Base-by-base conservation (phyloP, 1,284 basidiomycete genomes). In the Xerocomus cyaneibrunnescens region DNA sequence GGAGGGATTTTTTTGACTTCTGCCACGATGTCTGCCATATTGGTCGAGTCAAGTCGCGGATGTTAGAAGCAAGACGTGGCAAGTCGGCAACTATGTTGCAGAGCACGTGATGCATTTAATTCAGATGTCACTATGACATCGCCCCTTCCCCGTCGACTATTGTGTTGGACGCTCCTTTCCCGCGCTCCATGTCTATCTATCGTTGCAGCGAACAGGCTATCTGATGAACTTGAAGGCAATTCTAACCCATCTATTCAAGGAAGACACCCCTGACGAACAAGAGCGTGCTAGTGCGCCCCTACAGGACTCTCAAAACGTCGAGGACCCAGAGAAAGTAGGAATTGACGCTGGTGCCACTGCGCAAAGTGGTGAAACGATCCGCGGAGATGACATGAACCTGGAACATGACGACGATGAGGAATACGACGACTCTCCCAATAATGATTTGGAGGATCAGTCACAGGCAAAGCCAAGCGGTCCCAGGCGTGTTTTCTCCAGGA, bases 1-100 rank as follows among this genome's bases (percentile, higher is more conserved):
- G 90, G 87, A 0, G 92, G 92, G 3, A 95, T 90, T 73, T 92
- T 92, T 58, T 75, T 77, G 47, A 92, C 69, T 73, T 92, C 89
- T 31, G 77, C 72, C 1, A 75, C 21, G 27, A 83, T 63, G 21
- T 72, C 69, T 40, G 63, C 56, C 65, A 67, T 67, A 14, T 47
- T 53, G 47, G 39, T 51, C 10, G n/a, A n/a, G n/a, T n/a, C n/a
- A n/a, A n/a, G n/a, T n/a, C n/a, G n/a, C n/a, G n/a, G n/a, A n/a
- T n/a, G n/a, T n/a, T n/a, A n/a, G n/a, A 32, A 30, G 17, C 30
- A 21, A 38, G 13, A 27, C 48, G 54, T 48, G 45, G 30, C 47
- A 14, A 2, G 37, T 14, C 2, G 14, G 13, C 7, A 3, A n/a
- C 7, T 1, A 12, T 30, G 28, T 13, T 12, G 27, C 16, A 7